phyloP scores from a whole-genome alignment of 2,329 filamentous ascomycete genomes.

The Metarhizium album region DNA sequence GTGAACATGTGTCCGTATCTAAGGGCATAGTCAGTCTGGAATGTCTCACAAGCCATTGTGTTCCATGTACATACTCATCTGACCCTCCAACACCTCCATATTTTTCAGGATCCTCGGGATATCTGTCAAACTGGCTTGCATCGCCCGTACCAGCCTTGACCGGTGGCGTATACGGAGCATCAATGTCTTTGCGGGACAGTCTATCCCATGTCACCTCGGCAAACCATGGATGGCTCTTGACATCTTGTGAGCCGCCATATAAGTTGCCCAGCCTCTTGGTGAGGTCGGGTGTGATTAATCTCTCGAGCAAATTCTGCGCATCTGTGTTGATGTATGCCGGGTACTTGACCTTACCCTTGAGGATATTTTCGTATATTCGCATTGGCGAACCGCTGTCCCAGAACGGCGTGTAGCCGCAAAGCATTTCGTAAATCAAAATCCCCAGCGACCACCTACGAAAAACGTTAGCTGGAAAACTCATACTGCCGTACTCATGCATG shows the following conservation, averaged over 20 bases:
- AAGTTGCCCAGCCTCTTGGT: constrained; percentile 93
- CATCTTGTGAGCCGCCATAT: constrained; percentile 80
- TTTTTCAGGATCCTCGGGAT: constrained; percentile 90
- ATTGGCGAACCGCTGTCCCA: constrained; percentile 97
- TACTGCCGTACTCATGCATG: not conserved
- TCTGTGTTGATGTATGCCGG: constrained; percentile 91
- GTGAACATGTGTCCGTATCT: constrained; percentile 66
- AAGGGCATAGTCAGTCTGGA: constrained; percentile 11
- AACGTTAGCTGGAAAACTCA: not conserved
- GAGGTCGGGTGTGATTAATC: constrained; percentile 86
- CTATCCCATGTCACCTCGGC: constrained; percentile 96
- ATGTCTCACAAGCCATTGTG: not conserved
- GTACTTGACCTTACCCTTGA: constrained; percentile 92
- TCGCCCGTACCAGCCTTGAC: constrained; percentile 90
- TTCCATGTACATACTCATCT: constrained; percentile 60
- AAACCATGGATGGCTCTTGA: constrained; percentile 96
- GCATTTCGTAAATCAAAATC: constrained; percentile 98
- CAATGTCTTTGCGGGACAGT: constrained; percentile 88
- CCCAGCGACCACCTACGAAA: constrained; percentile 83
- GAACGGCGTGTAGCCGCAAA: constrained; percentile 97
- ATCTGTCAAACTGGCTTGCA: constrained; percentile 95
- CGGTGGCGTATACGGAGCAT: constrained; percentile 93
- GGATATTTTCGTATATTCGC: constrained; percentile 99
- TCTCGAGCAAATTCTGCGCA: constrained; percentile 83
- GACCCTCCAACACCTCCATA: constrained; percentile 64